Evolutionary conservation across 176 grass and related monocot genomes (phyloP), one percentile per base, ranked within the genome.

Genomic region (Raddia distichophylla): DNA sequence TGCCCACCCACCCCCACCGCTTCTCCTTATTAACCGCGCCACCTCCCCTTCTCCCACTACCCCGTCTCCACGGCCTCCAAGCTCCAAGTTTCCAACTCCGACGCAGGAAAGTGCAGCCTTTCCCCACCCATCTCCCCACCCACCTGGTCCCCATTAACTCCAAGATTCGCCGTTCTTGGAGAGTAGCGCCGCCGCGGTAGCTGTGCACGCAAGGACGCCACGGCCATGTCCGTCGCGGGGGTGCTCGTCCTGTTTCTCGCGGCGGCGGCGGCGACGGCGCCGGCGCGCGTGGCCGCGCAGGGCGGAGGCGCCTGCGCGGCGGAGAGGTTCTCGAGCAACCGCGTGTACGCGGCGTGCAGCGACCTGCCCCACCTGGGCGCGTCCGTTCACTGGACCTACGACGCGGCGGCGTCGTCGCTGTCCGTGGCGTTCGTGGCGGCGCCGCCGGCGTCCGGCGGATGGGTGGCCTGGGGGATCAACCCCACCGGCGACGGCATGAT

Each of bases 381-480:
- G 8, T 76, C 94, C 11, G 54, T 97, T 18, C 91, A 97, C 78
- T 97, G 86, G 88, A 76, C 88, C 53, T 93, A 97, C 91, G 81
- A 89, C 64, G 20, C 52, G 0, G 34, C 88, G n/a, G 17, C 67
- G 11, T 35, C 77, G 0, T 83, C 80, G 0, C 88, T 97, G 1
- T 84, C 87, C 10, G 71, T 97, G 44, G 94, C 91, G 11, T 97
- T 87, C 80, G 10, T 86, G 3, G 89, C 94, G 18, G 5, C 77
- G 15, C 88, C 91, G 17, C 45, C 73, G 8, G 72, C 86, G 11
- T 0, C 79, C 8, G 77, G 73, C 2, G 94, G 94, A 3, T 97
- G 94, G 94, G 86, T 91, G 0, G 86, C 91, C 0, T 97, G 94
- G 94, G 90, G 76, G 0, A 42, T 97, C 43, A 93, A 97, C 91